Conservation (phyloP, 1,139 yeast genomes). For the Groenewaldozyma auringiensis region DNA sequence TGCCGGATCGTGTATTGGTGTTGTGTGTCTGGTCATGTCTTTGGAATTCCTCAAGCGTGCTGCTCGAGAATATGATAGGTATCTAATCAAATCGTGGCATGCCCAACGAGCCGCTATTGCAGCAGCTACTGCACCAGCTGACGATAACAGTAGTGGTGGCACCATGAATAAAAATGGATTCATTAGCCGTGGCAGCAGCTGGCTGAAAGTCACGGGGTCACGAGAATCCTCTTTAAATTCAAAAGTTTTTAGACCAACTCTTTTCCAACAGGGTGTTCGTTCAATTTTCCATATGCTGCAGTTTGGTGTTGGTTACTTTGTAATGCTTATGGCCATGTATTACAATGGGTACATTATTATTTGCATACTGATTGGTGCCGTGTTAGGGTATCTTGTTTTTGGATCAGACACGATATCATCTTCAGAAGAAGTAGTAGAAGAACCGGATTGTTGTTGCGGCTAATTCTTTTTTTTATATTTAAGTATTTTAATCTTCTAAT, state of each 20-base stretch:
- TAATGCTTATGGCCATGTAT: slow-evolving; percentile 68
- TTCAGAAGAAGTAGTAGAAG: not conserved
- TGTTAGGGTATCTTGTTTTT: slow-evolving; percentile 44
- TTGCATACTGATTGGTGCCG: slow-evolving; percentile 54
- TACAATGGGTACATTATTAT: slow-evolving; percentile 63
- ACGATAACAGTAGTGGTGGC: not conserved
- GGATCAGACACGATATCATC: slow-evolving; percentile 22
- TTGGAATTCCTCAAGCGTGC: slow-evolving; percentile 52
- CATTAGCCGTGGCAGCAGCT: not conserved
- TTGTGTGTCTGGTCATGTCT: slow-evolving; percentile 48
- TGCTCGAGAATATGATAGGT: slow-evolving; percentile 47
- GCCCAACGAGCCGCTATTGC: slow-evolving; percentile 7
- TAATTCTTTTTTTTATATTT: not conserved
- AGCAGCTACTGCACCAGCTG: not conserved
- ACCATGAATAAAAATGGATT: not conserved
- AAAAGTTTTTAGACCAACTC: slow-evolving; percentile 27
- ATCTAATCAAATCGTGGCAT: slow-evolving; percentile 29
- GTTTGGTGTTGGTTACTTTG: slow-evolving; percentile 55
- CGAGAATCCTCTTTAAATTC: slow-evolving; percentile 1
- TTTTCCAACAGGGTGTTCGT: slow-evolving; percentile 45
- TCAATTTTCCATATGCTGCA: slow-evolving; percentile 45
- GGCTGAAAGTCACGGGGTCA: not conserved
- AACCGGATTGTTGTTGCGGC: slow-evolving; percentile 3
- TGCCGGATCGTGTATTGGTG: slow-evolving; percentile 67
- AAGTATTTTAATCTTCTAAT: not conserved